These are phyloP conservation scores for Scleroderma bovista DNA, from an alignment of 768 basidiomycete genomes.

Conservation along the genomic window DNA sequence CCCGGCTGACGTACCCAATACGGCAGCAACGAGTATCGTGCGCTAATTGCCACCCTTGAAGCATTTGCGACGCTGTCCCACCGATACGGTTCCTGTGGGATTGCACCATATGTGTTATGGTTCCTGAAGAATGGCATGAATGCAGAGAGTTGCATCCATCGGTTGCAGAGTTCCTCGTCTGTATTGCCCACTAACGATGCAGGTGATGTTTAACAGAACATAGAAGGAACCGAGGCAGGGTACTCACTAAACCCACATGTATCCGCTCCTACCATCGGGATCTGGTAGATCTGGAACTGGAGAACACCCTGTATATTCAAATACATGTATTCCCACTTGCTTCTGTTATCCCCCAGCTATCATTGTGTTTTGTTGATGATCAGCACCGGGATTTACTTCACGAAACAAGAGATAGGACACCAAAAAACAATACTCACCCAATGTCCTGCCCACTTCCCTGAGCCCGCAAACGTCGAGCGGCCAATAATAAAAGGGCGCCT, in stretches of 20 bases:
- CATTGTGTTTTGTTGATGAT: neutral
- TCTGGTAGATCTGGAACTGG: constrained; percentile 80
- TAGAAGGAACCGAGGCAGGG: neutral
- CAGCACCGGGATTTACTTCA: neutral
- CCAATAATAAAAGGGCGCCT: constrained; percentile 68
- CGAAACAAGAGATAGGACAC: neutral
- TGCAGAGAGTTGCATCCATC: constrained; percentile 85
- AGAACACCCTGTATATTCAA: constrained; percentile 69
- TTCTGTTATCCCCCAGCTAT: constrained; percentile 73
- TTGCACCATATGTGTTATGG: constrained; percentile 60
- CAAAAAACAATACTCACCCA: constrained; percentile 39
- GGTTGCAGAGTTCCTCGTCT: constrained; percentile 74
- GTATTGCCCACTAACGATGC: constrained; percentile 46
- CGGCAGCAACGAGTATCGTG: constrained; percentile 66
- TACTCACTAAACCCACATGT: constrained; percentile 36
- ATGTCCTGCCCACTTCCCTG: constrained; percentile 68
- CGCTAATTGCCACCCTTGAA: constrained; percentile 63
- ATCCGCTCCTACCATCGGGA: constrained; percentile 81
- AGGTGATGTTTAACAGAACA: neutral
- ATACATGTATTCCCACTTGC: constrained; percentile 68
- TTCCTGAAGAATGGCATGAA: constrained; percentile 82
- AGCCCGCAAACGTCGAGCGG: constrained; percentile 62
- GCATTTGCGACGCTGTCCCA: constrained; percentile 80
- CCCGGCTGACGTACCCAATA: constrained; percentile 57
- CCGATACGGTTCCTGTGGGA: constrained; percentile 74